These are phyloP conservation scores for Coniferiporia weirii DNA, from an alignment of 1,284 basidiomycete genomes.

Conservation along the genomic window DNA sequence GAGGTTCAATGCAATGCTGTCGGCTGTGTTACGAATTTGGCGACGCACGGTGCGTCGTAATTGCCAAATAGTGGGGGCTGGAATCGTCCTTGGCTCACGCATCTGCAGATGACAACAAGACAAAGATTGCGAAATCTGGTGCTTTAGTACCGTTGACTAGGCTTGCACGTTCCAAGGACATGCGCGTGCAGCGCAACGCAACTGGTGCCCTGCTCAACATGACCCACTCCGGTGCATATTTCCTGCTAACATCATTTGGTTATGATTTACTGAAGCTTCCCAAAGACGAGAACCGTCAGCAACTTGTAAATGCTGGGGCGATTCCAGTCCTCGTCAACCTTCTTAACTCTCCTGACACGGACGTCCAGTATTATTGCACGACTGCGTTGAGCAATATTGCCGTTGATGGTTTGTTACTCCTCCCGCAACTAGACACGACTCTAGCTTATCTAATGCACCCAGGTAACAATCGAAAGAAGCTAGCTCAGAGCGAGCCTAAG, in stretches of 20 bases:
- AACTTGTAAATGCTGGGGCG: slow-evolving; percentile 97
- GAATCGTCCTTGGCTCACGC: background rate
- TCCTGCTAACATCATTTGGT: slow-evolving; percentile 5
- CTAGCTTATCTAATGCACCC: slow-evolving; percentile 9
- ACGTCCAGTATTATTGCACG: slow-evolving; percentile 99
- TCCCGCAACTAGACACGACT: background rate
- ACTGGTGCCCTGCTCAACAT: slow-evolving; percentile 98
- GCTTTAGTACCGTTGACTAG: slow-evolving; percentile 95
- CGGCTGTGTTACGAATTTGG: slow-evolving; percentile 98
- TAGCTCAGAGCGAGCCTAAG: slow-evolving; percentile 93
- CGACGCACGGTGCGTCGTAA: slow-evolving; percentile 83
- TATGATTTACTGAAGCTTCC: background rate
- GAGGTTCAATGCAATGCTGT: slow-evolving; percentile 99
- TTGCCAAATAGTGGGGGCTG: background rate
- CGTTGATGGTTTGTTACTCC: slow-evolving; percentile 67
- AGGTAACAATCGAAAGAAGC: slow-evolving; percentile 91
- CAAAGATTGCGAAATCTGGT: slow-evolving; percentile 98
- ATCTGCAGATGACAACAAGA: slow-evolving; percentile 93
- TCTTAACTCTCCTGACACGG: slow-evolving; percentile 95
- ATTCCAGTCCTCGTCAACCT: slow-evolving; percentile 96
- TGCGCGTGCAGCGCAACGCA: slow-evolving; percentile 98
- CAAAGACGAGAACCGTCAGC: slow-evolving; percentile 95
- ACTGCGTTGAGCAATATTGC: slow-evolving; percentile 99
- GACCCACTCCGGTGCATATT: slow-evolving; percentile 85
- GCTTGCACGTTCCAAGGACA: slow-evolving; percentile 96